phyloP scores from a whole-genome alignment of 1,139 yeast species.

The Candida albicans region DNA sequence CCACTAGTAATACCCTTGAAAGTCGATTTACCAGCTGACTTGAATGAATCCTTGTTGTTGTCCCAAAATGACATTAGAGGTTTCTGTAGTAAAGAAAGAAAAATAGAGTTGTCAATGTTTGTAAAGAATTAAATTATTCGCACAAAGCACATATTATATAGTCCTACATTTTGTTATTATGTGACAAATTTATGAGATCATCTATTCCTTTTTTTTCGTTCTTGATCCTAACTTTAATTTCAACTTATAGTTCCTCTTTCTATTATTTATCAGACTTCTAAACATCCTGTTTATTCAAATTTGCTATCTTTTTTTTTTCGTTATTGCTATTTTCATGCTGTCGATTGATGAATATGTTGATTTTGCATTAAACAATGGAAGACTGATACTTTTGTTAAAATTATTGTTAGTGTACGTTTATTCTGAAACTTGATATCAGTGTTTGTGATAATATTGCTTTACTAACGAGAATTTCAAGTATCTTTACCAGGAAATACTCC shows the following conservation, averaged over 20 bases:
- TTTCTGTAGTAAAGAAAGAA: not conserved
- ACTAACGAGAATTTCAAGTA: not conserved
- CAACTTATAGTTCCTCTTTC: too few relatives aligned
- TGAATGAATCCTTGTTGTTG: conserved; percentile 33
- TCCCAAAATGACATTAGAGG: conserved; percentile 2
- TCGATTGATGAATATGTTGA: conserved; percentile 11
- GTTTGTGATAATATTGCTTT: not conserved
- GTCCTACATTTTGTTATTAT: not conserved
- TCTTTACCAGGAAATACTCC: conserved; percentile 8
- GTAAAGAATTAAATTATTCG: too few relatives aligned
- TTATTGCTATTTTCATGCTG: conserved; percentile 9
- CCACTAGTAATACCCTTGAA: conserved; percentile 52
- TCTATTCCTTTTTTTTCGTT: not conserved
- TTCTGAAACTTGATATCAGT: too few relatives aligned
- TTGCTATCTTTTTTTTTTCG: not conserved
- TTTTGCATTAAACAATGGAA: conserved; percentile 6
- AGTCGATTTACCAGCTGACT: conserved; percentile 47
- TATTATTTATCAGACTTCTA: too few relatives aligned
- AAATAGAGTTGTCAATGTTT: not conserved
- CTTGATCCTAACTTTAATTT: not conserved
- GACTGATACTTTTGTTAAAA: conserved; percentile 7
- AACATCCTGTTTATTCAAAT: not conserved
- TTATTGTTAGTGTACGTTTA: conserved; percentile 10
- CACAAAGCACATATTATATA: not conserved
- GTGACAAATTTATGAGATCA: not conserved